A percentile compares a stretch with the other conserved stretches of the same genome.
These are phyloP conservation scores for Trametes villosa DNA, from an alignment of 768 basidiomycete species.

Conservation along the genomic window DNA sequence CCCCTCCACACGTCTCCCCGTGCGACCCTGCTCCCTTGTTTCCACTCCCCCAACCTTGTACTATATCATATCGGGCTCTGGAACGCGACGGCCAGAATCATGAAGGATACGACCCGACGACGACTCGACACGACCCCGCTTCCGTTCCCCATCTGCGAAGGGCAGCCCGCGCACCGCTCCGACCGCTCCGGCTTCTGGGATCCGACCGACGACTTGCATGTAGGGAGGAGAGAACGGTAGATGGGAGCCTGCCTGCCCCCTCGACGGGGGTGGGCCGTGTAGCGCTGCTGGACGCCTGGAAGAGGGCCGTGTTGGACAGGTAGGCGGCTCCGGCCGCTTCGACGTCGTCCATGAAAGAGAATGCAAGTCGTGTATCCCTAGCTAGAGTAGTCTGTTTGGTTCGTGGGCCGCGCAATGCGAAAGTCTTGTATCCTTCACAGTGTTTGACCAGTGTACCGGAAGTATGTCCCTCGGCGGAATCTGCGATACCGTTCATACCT, in stretches of 20 bases:
- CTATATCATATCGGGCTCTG: constrained; percentile 24
- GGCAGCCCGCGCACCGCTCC: constrained; percentile 9
- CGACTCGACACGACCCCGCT: constrained; percentile 18
- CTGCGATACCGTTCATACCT: too few relatives aligned
- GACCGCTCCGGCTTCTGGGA: constrained; percentile 7
- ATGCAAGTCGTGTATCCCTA: constrained; percentile 18
- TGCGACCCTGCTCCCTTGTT: neutral
- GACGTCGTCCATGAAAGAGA: constrained; percentile 1
- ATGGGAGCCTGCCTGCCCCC: constrained; percentile 11
- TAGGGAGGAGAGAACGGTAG: neutral
- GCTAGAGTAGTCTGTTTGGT: constrained; percentile 16
- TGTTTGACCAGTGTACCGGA: neutral
- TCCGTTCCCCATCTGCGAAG: constrained; percentile 1
- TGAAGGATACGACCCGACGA: constrained; percentile 25
- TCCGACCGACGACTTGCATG: constrained; percentile 6
- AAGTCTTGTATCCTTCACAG: constrained; percentile 21
- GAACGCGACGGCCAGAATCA: constrained; percentile 26
- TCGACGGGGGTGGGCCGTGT: constrained; percentile 20
- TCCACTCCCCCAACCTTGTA: constrained; percentile 12
- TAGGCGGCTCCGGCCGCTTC: neutral
- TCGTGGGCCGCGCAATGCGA: constrained; percentile 16
- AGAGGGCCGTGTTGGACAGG: too few relatives aligned
- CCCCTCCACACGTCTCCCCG: neutral
- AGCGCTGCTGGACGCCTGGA: neutral
- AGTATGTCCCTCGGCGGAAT: too few relatives aligned